phyloP scores from a whole-genome alignment of 2,329 filamentous ascomycete genomes.

The Aspergillus eucalypticola region DNA sequence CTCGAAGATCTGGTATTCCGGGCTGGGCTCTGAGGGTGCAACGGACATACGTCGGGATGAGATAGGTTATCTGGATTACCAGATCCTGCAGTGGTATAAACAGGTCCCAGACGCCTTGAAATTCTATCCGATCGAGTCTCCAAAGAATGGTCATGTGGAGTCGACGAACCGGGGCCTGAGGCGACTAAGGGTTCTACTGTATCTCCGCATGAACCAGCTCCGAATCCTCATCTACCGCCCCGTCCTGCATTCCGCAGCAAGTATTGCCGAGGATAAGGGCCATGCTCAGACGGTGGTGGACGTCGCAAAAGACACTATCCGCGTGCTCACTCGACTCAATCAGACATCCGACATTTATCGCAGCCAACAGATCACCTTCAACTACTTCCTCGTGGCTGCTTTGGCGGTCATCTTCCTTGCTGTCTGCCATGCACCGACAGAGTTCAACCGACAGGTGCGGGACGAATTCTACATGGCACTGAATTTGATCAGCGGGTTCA shows the following conservation, averaged over 20 bases:
- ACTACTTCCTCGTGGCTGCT: conserved; percentile 66
- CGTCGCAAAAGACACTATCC: conserved; percentile 66
- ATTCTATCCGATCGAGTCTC: conserved; percentile 60
- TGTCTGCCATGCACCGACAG: conserved; percentile 62
- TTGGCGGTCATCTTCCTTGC: conserved; percentile 65
- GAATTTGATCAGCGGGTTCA: conserved; percentile 63
- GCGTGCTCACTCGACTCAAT: conserved; percentile 61
- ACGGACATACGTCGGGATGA: conserved; percentile 70
- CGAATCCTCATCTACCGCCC: conserved; percentile 87
- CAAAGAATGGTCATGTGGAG: conserved; percentile 44
- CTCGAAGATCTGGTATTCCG: conserved; percentile 82
- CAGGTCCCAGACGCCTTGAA: conserved; percentile 65
- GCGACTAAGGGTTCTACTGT: conserved; percentile 78
- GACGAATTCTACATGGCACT: conserved; percentile 69
- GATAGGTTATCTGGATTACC: conserved; percentile 77
- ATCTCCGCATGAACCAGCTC: conserved; percentile 85
- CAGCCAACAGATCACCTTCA: conserved; percentile 65
- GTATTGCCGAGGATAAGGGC: conserved; percentile 72
- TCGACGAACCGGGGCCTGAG: conserved; percentile 66
- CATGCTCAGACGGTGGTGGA: conserved; percentile 71
- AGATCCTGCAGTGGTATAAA: conserved; percentile 85
- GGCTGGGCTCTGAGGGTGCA: conserved; percentile 68
- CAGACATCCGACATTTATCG: conserved; percentile 64
- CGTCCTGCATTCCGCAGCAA: conserved; percentile 78
- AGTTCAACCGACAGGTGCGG: conserved; percentile 61